Percentiles rank a stretch among this genome's conserved stretches.
Conservation (phyloP, 768 basidiomycete species). For the Collybiopsis luxurians region DNA sequence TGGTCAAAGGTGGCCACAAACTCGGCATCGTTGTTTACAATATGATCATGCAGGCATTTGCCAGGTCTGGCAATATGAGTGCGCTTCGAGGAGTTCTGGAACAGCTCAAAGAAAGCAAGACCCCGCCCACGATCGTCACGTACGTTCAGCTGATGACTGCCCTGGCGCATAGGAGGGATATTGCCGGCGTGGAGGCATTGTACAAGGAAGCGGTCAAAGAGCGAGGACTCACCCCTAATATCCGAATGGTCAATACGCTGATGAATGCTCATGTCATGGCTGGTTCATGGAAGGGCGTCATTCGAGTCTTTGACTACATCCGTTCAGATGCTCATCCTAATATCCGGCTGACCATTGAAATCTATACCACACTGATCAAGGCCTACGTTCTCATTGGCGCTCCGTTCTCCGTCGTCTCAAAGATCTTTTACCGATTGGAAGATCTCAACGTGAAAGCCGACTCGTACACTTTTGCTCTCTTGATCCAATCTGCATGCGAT, state of each 20-base stretch:
- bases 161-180: conserved; percentile 61
- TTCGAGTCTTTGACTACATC: conserved; percentile 67
- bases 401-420: conserved; percentile 62
- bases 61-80: conserved; percentile 50
- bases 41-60: conserved; percentile 57
- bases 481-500: conserved; percentile 83
- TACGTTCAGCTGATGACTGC: conserved; percentile 71
- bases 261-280: conserved; percentile 84
- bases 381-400: conserved; percentile 81
- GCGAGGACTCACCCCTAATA: conserved; percentile 56
- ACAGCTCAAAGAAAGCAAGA: conserved; percentile 55
- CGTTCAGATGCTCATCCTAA: conserved; percentile 30
- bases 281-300: conserved; percentile 75
- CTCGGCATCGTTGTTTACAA: conserved; percentile 61
- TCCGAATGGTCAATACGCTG: conserved; percentile 61
- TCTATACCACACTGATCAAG: conserved; percentile 79
- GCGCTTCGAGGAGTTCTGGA: conserved; percentile 48
- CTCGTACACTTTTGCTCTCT: conserved; percentile 61
- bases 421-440: conserved; percentile 57
- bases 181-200: conserved; percentile 60
- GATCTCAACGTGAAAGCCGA: conserved; percentile 54
- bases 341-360: conserved; percentile 49
- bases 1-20: conserved; percentile 44
- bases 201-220: conserved; percentile 63
- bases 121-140: conserved; percentile 45